Evolutionary conservation across 768 basidiomycete species (phyloP).

Genomic region (Termitomyces sp.): DNA sequence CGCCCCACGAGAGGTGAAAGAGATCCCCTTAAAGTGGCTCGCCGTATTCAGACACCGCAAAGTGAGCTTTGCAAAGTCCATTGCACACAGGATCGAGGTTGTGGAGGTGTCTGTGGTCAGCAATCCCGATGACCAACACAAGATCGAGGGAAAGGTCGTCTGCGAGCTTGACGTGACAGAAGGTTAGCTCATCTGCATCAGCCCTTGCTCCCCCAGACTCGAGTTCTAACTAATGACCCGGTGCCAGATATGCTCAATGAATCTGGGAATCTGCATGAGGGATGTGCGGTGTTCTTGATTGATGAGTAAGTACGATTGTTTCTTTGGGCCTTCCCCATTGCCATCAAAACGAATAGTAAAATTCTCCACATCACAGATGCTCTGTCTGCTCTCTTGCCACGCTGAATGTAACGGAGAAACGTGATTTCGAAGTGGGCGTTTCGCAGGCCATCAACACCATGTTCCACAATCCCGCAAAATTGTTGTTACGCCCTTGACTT

Average conservation of each 20-base stretch:
- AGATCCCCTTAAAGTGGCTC: constrained; percentile 32
- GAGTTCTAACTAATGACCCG: background rate
- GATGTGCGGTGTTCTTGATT: constrained; percentile 36
- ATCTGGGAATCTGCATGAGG: constrained; percentile 31
- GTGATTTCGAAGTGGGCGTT: constrained; percentile 24
- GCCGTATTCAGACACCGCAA: constrained; percentile 21
- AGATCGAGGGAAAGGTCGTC: constrained; percentile 30
- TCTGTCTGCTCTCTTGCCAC: constrained; percentile 32
- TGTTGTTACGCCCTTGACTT: constrained; percentile 19
- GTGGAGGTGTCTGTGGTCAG: constrained; percentile 35
- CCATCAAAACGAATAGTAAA: background rate
- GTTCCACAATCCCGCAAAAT: constrained; percentile 36
- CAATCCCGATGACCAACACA: constrained; percentile 28
- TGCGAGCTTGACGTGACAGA: constrained; percentile 37
- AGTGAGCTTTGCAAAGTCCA: constrained; percentile 22
- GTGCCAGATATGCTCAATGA: constrained; percentile 38
- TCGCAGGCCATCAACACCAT: constrained; percentile 39
- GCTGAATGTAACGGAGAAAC: constrained; percentile 26
- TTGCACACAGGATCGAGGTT: constrained; percentile 24
- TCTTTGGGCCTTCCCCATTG: no score
- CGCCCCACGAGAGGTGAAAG: constrained; percentile 29
- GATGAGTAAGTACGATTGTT: constrained; percentile 32
- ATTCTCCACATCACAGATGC: constrained; percentile 23
- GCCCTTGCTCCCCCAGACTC: no score
- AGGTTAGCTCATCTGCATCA: constrained; percentile 22